These are phyloP conservation scores for Chalciporus pseudorubinellus DNA, from an alignment of 768 basidiomycete species.

Conservation along the genomic window DNA sequence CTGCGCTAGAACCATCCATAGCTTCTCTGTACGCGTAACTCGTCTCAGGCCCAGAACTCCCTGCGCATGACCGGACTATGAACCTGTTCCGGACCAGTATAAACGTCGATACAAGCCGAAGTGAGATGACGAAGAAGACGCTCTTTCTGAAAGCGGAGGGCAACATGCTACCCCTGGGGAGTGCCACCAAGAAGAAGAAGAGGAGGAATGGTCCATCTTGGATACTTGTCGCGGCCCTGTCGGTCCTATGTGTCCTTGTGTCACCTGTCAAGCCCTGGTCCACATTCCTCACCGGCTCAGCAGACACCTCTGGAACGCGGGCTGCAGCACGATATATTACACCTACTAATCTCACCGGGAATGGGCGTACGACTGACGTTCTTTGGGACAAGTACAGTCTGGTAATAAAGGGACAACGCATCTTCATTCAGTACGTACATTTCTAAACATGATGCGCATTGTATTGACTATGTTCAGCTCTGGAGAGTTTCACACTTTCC, in stretches of 20 bases:
- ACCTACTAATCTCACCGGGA: conserved; percentile 19
- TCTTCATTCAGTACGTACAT: conserved; percentile 64
- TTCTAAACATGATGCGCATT: not conserved
- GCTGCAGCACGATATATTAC: not conserved
- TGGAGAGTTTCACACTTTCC: conserved; percentile 84
- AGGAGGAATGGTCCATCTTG: conserved; percentile 10
- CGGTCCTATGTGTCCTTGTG: conserved; percentile 15
- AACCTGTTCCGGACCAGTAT: not conserved
- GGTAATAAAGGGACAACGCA: conserved; percentile 62
- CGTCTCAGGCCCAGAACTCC: not conserved
- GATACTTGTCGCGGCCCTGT: conserved; percentile 15
- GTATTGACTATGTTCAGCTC: conserved; percentile 44
- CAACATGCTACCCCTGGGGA: conserved; percentile 1
- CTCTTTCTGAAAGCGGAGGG: not conserved
- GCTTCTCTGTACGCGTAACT: not conserved
- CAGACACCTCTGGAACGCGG: not conserved
- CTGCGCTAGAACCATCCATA: not conserved
- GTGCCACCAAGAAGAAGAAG: conserved; percentile 5
- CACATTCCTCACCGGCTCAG: not conserved
- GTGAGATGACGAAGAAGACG: not conserved
- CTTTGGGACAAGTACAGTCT: conserved; percentile 73
- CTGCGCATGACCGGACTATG: conserved; percentile 3
- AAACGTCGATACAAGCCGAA: not conserved
- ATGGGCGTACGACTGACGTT: conserved; percentile 38
- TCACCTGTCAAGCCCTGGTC: conserved; percentile 10